Evolutionary conservation across 2,329 filamentous ascomycete species (phyloP), one percentile per base, ranked within the genome.

Genomic region (Alternaria sp.): DNA sequence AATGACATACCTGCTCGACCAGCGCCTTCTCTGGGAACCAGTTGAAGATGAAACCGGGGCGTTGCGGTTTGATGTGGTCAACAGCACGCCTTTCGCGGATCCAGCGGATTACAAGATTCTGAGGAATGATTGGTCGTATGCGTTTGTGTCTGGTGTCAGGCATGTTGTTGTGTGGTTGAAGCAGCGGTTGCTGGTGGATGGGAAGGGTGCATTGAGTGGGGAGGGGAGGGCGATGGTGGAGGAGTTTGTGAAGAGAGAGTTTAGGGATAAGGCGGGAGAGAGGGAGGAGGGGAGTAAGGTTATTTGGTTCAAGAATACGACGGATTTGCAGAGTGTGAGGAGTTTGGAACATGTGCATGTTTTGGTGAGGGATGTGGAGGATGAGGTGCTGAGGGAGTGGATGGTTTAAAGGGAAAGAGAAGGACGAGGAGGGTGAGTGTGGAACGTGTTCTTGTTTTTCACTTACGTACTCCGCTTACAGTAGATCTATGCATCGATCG

Each of bases 301-400:
- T 23, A 73, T 87, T 61, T 90, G 88, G 88, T 90, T 90, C 72
- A 89, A 89, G 82, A 90, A 90, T 69, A 88, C 86, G 82, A 85
- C 84, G 9, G 83, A 83, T 40, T 70, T 89, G 76, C 88, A 90
- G 77, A 89, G 86, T 69, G 87, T 90, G 49, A 79, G 86, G 57
- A 58, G 88, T 86, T 79, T 93, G 91, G 77, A 93, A 91, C 6
- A 89, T 88, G 59, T 91, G 86, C 77, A 97, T 93, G 51, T 96
- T 88, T 23, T 90, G 88, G 66, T 89, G 86, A 63, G 90, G 89
- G 47, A 93, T 86, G 68, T 92, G 88, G 74, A 91, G 87, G 71
- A 94, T 17, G 84, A 70, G 21, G 65, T 76, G 3, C 55, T 77
- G 65, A 58, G 62, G 44, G 45, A 55, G 46, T 71, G 67, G 67